A percentile compares a stretch with the other conserved stretches of the same genome.
These are phyloP conservation scores for Trypethelium eluteriae DNA, from an alignment of 495 filamentous ascomycete species.

Conservation along the genomic window DNA sequence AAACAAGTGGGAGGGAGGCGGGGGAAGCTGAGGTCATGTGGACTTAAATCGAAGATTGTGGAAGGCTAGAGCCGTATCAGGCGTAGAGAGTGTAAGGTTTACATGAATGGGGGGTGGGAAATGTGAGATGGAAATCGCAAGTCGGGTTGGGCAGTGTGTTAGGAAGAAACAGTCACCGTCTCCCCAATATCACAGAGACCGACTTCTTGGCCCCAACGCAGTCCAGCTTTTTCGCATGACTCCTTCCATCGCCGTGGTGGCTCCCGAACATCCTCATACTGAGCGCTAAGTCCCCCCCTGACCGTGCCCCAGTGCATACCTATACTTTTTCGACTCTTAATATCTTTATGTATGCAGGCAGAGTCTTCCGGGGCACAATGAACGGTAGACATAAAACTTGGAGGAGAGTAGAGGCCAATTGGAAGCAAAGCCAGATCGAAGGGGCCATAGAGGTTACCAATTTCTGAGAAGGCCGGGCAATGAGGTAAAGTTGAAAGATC, in stretches of 20 bases:
- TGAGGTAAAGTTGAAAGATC: constrained; percentile 32
- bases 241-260: constrained; percentile 36
- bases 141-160: background rate
- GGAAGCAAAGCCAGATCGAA: constrained; percentile 42
- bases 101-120: background rate
- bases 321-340: constrained; percentile 37
- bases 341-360: constrained; percentile 35
- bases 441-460: constrained; percentile 35
- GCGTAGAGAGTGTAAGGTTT: background rate
- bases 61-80: background rate
- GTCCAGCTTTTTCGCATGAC: constrained; percentile 35
- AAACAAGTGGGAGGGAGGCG: background rate
- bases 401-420: constrained; percentile 37
- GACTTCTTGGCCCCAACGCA: constrained; percentile 33
- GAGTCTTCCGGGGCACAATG: constrained; percentile 40
- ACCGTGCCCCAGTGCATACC: constrained; percentile 43
- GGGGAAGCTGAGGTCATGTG: background rate
- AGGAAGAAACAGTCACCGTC: constrained; percentile 31
- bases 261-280: constrained; percentile 40
- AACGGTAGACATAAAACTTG: constrained; percentile 32
- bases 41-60: background rate
- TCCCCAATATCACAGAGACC: constrained; percentile 38
- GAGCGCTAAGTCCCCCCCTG: constrained; percentile 33
- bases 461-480: constrained; percentile 38
- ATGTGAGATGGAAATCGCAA: background rate